Evolutionary conservation across 805 yeast genomes (phyloP).

Genomic region (Ogataea paradorogensis): DNA sequence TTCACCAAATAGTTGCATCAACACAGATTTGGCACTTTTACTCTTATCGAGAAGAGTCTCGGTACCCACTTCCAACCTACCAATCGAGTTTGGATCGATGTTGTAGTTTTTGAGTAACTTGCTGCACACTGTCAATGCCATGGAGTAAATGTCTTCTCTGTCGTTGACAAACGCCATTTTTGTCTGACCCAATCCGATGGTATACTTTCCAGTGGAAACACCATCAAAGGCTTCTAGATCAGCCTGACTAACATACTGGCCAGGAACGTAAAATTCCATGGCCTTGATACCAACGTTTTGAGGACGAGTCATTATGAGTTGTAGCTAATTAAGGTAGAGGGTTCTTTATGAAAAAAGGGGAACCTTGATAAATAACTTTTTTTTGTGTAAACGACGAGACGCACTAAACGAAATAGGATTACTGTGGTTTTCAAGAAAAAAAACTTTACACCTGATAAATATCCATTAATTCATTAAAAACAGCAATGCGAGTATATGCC

Average conservation of each 20-base stretch:
- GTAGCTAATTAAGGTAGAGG: slow-evolving; percentile 2
- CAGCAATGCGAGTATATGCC: slow-evolving; percentile 8
- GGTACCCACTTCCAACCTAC: slow-evolving; percentile 97
- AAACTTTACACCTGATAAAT: slow-evolving; percentile 4
- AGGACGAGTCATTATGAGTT: slow-evolving; percentile 44
- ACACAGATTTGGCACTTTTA: slow-evolving; percentile 91
- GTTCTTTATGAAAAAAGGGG: slow-evolving; percentile 9
- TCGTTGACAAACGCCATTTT: slow-evolving; percentile 97
- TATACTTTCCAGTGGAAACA: slow-evolving; percentile 91
- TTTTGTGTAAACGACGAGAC: slow-evolving; percentile 1
- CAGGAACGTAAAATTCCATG: slow-evolving; percentile 87
- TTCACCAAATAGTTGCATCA: slow-evolving; percentile 89
- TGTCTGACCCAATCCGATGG: slow-evolving; percentile 98
- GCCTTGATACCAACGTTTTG: slow-evolving; percentile 96
- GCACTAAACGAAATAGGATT: slow-evolving; percentile 7
- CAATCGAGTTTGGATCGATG: slow-evolving; percentile 77
- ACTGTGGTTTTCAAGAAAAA: too few relatives aligned
- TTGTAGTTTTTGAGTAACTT: slow-evolving; percentile 75
- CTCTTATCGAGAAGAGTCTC: slow-evolving; percentile 96
- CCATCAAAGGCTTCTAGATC: slow-evolving; percentile 84
- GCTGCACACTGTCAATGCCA: slow-evolving; percentile 84
- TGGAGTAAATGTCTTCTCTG: slow-evolving; percentile 94
- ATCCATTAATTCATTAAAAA: slow-evolving; percentile 1
- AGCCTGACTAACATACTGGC: slow-evolving; percentile 78
- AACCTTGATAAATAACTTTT: slow-evolving; percentile 11